phyloP scores from a whole-genome alignment of 2,329 filamentous ascomycete species.

The Fusarium subtropicale region DNA sequence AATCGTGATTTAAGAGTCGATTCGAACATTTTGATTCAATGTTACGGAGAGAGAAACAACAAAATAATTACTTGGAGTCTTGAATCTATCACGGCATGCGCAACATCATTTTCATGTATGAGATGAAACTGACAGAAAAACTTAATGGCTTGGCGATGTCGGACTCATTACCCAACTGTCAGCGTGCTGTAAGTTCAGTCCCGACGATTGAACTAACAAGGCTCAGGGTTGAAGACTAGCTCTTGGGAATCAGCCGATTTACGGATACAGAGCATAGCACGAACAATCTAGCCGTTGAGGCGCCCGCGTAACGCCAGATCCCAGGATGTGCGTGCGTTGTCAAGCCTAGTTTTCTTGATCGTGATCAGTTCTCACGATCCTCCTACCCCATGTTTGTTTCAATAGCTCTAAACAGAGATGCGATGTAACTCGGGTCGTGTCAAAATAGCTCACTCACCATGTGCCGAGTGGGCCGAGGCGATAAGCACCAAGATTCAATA shows the following conservation, averaged over 20 bases:
- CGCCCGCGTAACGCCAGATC: conserved; percentile 30
- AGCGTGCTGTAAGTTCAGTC: conserved; percentile 8
- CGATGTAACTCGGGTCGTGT: conserved; percentile 32
- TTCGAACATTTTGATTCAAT: conserved; percentile 24
- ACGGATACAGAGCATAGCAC: background rate
- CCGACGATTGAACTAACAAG: conserved; percentile 16
- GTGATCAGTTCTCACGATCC: conserved; percentile 7
- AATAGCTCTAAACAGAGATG: conserved; percentile 28
- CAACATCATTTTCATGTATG: background rate
- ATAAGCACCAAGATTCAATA: conserved; percentile 13
- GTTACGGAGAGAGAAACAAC: background rate
- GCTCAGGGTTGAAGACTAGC: conserved; percentile 31
- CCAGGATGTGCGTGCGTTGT: conserved; percentile 21
- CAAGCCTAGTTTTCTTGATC: conserved; percentile 29
- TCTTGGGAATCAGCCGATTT: conserved; percentile 18
- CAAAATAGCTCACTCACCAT: conserved; percentile 13
- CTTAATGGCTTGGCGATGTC: background rate
- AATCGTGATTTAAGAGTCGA: conserved; percentile 25
- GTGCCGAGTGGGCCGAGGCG: conserved; percentile 15
- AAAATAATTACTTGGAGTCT: background rate
- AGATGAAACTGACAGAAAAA: conserved; percentile 7
- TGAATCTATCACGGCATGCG: background rate
- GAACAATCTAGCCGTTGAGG: conserved; percentile 35
- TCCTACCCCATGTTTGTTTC: conserved; percentile 12
- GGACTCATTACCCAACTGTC: conserved; percentile 8